Evolutionary conservation across 2,329 filamentous ascomycete genomes (phyloP).

Genomic region (Ascochyta rabiei): DNA sequence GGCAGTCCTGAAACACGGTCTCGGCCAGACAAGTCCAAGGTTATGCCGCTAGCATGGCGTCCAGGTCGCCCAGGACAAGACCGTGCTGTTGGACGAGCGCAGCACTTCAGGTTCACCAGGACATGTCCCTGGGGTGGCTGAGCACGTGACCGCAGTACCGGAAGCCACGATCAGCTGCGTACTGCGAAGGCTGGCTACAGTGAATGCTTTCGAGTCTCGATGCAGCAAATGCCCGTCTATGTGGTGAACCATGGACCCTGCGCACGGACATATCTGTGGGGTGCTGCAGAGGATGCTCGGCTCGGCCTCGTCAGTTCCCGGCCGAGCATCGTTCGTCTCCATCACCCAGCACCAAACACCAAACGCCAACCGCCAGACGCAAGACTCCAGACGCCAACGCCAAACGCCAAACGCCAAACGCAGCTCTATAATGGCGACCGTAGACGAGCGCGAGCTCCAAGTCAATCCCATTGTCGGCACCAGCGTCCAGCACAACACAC

Average conservation of each 20-base stretch:
- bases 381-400: no score
- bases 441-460: constrained; percentile 74
- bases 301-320: not conserved
- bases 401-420: not conserved
- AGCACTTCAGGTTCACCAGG: no score
- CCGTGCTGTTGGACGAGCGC: no score
- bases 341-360: no score
- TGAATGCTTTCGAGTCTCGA: not conserved
- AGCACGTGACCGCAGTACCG: no score
- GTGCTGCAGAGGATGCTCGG: not conserved
- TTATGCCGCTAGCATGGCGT: not conserved
- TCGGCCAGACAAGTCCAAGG: not conserved
- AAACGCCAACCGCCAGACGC: not conserved
- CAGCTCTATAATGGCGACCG: constrained; percentile 31
- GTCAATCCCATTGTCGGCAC: constrained; percentile 79
- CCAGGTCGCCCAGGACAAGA: not conserved
- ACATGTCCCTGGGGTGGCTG: no score
- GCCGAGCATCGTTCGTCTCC: not conserved
- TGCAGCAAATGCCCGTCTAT: not conserved
- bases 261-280: constrained; percentile 6
- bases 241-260: not conserved
- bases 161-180: no score
- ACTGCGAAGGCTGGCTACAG: no score
- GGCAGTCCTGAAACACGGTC: not conserved
- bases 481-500: constrained; percentile 80